Evolutionary conservation across 2,329 filamentous ascomycete species (phyloP), one percentile per base, ranked within the genome.

Genomic region (Xylaria sp.): DNA sequence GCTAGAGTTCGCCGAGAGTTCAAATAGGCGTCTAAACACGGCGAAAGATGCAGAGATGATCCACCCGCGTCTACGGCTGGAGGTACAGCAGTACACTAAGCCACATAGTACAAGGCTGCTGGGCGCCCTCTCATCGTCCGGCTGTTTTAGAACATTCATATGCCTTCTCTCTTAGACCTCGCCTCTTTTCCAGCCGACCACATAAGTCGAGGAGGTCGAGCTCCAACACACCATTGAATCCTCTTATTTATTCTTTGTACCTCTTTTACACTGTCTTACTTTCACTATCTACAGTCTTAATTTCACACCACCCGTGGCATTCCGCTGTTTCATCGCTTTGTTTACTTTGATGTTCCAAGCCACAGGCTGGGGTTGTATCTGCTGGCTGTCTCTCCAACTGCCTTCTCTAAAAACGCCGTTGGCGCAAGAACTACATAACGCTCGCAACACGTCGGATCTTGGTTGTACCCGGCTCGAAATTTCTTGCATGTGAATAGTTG

Each of bases 271-370:
- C 48, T 50, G 36, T 57, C 11, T 61, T 60, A 27, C 9, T 60
- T 58, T 59, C 36, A 30, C 56, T 69, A 59, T 45, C 9, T 51
- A 21, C 64, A 64, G 53, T 54, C 32, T 57, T 69, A 67, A 47
- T 53, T 56, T 60, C 48, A 59, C 57, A 32, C 50, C 11, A 47
- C 47, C 34, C 19, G 56, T 36, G 56, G 24, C 42, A 54, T 71
- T 58, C 39, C 53, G 34, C 48, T 65, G 47, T 59, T 55, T 57
- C 63, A 58, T 68, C 12, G 64, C 56, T 63, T 66, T 67, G 68
- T 65, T 69, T 69, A 67, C 64, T 50, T 50, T 53, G 12, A 36
- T 39, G 24, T 39, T 42, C 39, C 7, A 42, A 45, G 45, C 51
- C 14, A 34, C 17, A 14, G 30, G 51, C 48, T 65, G 51, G 27